phyloP scores from a whole-genome alignment of 2,329 filamentous ascomycete genomes.

The Colletotrichum noveboracense region DNA sequence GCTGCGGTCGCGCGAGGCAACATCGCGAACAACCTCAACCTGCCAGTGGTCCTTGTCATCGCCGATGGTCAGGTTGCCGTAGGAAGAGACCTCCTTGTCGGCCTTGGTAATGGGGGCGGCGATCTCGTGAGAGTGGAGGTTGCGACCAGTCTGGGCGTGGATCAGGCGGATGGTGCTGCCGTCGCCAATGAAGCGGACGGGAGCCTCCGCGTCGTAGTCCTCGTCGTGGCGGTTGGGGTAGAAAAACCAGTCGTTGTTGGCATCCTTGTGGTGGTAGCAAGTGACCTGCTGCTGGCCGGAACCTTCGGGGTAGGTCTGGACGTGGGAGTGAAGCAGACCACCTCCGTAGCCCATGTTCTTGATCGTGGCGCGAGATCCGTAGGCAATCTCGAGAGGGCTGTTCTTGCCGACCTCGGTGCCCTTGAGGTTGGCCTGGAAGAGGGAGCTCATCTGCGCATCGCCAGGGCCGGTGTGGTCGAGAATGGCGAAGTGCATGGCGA shows the following conservation, averaged over 20 bases:
- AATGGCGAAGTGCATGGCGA: constrained; percentile 92
- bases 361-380: constrained; percentile 87
- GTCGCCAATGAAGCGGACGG: constrained; percentile 79
- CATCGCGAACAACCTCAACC: constrained; percentile 89
- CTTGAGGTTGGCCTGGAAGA: constrained; percentile 96
- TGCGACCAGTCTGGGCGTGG: constrained; percentile 94
- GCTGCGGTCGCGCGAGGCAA: constrained; percentile 82
- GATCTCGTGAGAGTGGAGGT: constrained; percentile 93
- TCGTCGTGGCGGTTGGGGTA: constrained; percentile 86
- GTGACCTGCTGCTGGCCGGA: constrained; percentile 96
- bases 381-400: constrained; percentile 89
- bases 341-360: constrained; percentile 99
- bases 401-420: constrained; percentile 94
- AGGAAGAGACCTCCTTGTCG: constrained; percentile 92
- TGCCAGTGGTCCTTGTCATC: constrained; percentile 99
- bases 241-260: constrained; percentile 99
- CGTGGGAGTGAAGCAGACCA: constrained; percentile 93
- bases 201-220: constrained; percentile 74
- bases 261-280: constrained; percentile 99
- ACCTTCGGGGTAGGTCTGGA: constrained; percentile 94
- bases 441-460: constrained; percentile 99
- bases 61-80: constrained; percentile 93
- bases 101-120: constrained; percentile 87
- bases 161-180: constrained; percentile 83
- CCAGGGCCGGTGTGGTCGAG: constrained; percentile 93